These are phyloP conservation scores for Hydnum rufescens DNA, from an alignment of 768 basidiomycete genomes.

Conservation along the genomic window DNA sequence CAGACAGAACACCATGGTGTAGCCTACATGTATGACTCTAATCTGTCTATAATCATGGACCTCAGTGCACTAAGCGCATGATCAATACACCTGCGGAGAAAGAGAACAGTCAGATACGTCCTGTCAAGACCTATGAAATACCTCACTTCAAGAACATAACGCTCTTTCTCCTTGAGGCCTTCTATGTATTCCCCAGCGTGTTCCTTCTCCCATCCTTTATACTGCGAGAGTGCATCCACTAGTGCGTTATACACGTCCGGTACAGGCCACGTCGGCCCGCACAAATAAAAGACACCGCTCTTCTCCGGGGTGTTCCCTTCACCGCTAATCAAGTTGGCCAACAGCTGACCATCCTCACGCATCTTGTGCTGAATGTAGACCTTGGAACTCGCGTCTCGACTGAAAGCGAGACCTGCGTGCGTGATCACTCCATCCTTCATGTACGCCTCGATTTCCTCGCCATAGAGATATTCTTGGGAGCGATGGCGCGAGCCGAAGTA, in stretches of 20 bases:
- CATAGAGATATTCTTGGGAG: slow-evolving; percentile 91
- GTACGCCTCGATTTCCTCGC: slow-evolving; percentile 89
- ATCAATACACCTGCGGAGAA: too few species aligned
- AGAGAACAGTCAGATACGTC: too few species aligned
- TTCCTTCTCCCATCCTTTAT: slow-evolving; percentile 40
- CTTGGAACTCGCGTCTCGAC: slow-evolving; percentile 79
- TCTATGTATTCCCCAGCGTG: slow-evolving; percentile 70
- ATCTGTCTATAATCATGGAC: too few species aligned
- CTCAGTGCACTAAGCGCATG: too few species aligned
- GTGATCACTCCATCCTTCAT: slow-evolving; percentile 69
- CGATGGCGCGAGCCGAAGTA: slow-evolving; percentile 97
- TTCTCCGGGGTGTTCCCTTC: slow-evolving; percentile 26
- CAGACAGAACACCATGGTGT: too few species aligned
- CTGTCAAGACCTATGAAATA: background rate
- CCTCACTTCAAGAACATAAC: slow-evolving; percentile 85
- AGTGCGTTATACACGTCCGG: slow-evolving; percentile 93
- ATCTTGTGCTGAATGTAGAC: slow-evolving; percentile 99
- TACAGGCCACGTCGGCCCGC: slow-evolving; percentile 99
- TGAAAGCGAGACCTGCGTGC: slow-evolving; percentile 87
- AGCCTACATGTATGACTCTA: too few species aligned
- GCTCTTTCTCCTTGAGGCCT: slow-evolving; percentile 84
- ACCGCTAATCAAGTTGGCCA: slow-evolving; percentile 49
- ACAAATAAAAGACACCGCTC: slow-evolving; percentile 76
- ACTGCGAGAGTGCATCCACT: slow-evolving; percentile 56
- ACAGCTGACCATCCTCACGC: slow-evolving; percentile 63